These are phyloP conservation scores for Takashimella koratensis DNA, from an alignment of 1,284 basidiomycete genomes.

Conservation along the genomic window DNA sequence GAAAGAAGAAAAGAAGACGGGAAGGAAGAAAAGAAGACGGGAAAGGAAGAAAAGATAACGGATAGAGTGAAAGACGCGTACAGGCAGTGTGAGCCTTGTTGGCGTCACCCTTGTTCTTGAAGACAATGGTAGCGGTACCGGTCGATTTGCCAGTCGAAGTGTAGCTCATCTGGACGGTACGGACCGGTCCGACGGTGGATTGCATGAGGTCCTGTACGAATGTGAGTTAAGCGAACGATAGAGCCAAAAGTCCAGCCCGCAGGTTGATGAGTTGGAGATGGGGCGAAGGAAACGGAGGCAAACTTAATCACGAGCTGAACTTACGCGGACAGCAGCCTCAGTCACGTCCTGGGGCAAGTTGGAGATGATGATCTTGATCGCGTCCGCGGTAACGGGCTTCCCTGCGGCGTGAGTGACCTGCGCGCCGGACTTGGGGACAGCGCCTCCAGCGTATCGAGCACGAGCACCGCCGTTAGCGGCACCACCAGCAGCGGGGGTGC, in stretches of 20 bases:
- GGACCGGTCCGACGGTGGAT: constrained; percentile 82
- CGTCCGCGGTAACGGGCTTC: constrained; percentile 50
- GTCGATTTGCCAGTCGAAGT: constrained; percentile 82
- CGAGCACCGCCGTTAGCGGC: constrained; percentile 50
- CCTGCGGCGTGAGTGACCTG: constrained; percentile 43
- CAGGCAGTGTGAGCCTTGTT: constrained; percentile 85
- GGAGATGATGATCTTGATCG: constrained; percentile 93
- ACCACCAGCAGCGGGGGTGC: constrained; percentile 15
- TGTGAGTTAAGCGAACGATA: not conserved
- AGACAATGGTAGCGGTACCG: constrained; percentile 82
- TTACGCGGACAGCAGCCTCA: constrained; percentile 85
- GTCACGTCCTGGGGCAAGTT: constrained; percentile 94
- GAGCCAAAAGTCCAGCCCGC: not conserved
- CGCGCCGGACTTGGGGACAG: constrained; percentile 22
- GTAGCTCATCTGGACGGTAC: constrained; percentile 79
- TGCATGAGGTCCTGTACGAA: constrained; percentile 78
- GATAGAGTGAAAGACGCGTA: constrained; percentile 10
- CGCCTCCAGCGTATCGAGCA: constrained; percentile 50
- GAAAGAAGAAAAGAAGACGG: no score
- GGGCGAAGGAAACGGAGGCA: no score
- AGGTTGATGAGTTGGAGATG: not conserved
- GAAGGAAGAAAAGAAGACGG: no score
- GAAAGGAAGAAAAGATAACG: no score
- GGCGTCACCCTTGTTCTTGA: constrained; percentile 82
- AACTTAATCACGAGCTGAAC: no score